Conservation (phyloP, 257 asterid species). For the Solanum arcanum region DNA sequence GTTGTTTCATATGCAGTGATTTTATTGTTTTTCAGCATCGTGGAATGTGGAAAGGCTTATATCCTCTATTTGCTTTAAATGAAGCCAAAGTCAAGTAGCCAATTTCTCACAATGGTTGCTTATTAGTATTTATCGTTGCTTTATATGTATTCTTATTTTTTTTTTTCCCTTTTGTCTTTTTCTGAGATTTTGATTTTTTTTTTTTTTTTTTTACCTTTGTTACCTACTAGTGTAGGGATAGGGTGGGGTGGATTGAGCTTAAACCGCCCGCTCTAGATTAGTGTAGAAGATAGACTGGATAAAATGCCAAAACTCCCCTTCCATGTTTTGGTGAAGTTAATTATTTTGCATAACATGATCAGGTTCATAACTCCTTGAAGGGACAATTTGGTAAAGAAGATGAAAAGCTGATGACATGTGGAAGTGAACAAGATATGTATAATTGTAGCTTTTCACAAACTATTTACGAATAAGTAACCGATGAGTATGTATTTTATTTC, state of each 20-base stretch:
- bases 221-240: not conserved
- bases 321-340: not conserved
- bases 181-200: not conserved
- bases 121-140: not conserved
- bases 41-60: conserved; percentile 4
- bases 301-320: not conserved
- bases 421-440: not conserved
- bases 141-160: not conserved
- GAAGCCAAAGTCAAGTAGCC: conserved; percentile 15
- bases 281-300: not conserved
- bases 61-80: not conserved
- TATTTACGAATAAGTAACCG: not conserved
- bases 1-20: conserved; percentile 2
- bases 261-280: too few species aligned
- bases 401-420: not conserved
- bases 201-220: not conserved
- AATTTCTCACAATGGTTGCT: not conserved
- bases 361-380: not conserved
- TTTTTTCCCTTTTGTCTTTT: too few species aligned
- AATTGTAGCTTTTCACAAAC: not conserved
- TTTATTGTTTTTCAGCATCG: not conserved
- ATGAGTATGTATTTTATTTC: not conserved
- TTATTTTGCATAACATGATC: not conserved
- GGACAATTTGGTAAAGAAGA: not conserved
- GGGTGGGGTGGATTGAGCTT: not conserved